A percentile compares a stretch with the other conserved stretches of the same genome.
These are phyloP conservation scores for Artomyces pyxidatus DNA, from an alignment of 768 basidiomycete genomes.

Conservation along the genomic window DNA sequence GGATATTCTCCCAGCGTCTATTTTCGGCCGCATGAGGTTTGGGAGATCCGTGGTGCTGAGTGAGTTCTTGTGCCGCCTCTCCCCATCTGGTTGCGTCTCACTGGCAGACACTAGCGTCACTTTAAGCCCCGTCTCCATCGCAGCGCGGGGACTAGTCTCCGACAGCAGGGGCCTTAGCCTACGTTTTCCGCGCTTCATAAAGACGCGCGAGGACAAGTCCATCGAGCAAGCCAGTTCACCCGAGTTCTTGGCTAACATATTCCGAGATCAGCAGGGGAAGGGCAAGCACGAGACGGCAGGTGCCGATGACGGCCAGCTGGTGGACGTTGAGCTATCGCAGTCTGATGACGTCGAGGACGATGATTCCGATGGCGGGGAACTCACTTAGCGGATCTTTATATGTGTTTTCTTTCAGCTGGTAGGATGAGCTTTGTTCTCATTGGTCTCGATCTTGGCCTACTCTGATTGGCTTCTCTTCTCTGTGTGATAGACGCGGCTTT, in stretches of 20 bases:
- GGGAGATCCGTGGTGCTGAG: conserved; percentile 85
- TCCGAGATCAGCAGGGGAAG: conserved; percentile 48
- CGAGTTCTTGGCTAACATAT: conserved; percentile 62
- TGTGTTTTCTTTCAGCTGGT: too few relatives aligned
- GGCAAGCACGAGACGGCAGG: conserved; percentile 27
- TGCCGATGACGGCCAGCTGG: conserved; percentile 51
- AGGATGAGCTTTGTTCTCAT: too few relatives aligned
- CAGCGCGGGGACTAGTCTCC: conserved; percentile 58
- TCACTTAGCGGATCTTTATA: too few relatives aligned
- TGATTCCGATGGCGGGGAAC: conserved; percentile 21
- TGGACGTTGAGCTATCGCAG: conserved; percentile 39
- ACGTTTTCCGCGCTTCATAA: conserved; percentile 84
- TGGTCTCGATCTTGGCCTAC: too few relatives aligned
- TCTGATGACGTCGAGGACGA: conserved; percentile 25
- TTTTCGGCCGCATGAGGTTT: conserved; percentile 69
- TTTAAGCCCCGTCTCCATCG: conserved; percentile 77
- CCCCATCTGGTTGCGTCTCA: not conserved
- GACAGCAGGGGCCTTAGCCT: conserved; percentile 63
- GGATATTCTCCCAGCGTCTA: conserved; percentile 60
- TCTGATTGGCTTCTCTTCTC: too few relatives aligned
- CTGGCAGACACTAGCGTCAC: conserved; percentile 47
- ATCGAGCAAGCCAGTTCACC: conserved; percentile 68
- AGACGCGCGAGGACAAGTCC: conserved; percentile 62
- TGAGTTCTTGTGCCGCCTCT: conserved; percentile 21
- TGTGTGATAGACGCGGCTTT: too few relatives aligned